Percentiles rank a stretch among this genome's conserved stretches.
phyloP scores from a whole-genome alignment of 108 stramenopile genomes.

The Cyclotella atomus region DNA sequence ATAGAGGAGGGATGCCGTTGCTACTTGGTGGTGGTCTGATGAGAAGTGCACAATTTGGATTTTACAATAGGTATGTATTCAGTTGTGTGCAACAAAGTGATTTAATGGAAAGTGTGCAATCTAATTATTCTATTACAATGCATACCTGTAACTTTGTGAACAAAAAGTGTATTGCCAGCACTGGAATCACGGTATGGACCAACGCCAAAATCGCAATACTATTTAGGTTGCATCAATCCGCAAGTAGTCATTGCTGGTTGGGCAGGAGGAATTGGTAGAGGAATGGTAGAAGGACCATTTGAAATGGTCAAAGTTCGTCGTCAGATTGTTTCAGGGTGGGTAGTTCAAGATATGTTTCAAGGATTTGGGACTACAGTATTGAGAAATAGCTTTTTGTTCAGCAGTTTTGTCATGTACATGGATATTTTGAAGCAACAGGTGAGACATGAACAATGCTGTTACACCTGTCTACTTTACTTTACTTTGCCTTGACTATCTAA shows the following conservation, averaged over 20 bases:
- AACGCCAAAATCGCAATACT: slow-evolving; percentile 24
- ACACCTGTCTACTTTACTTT: background rate
- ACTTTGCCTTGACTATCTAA: background rate
- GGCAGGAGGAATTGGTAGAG: slow-evolving; percentile 80
- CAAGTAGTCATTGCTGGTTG: slow-evolving; percentile 80
- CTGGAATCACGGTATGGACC: slow-evolving; percentile 46
- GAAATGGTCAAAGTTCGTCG: slow-evolving; percentile 84
- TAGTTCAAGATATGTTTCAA: slow-evolving; percentile 57
- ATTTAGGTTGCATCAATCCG: slow-evolving; percentile 61
- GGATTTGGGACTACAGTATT: slow-evolving; percentile 74
- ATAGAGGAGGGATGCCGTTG: slow-evolving; percentile 75
- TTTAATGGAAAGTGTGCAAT: no score
- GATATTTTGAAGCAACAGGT: slow-evolving; percentile 73
- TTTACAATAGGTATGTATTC: slow-evolving; percentile 51
- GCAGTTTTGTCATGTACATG: slow-evolving; percentile 76
- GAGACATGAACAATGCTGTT: slow-evolving; percentile 17
- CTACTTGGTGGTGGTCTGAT: slow-evolving; percentile 82
- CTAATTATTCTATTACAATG: no score
- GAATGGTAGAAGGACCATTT: slow-evolving; percentile 79
- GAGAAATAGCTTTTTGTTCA: slow-evolving; percentile 73
- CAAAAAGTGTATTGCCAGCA: slow-evolving; percentile 41
- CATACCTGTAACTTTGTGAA: no score
- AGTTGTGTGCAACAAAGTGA: no score
- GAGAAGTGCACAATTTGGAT: slow-evolving; percentile 88
- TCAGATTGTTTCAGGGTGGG: slow-evolving; percentile 70